These are phyloP conservation scores for Trypanosoma platydactyli DNA, from an alignment of 208 protist genomes.

Conservation along the genomic window DNA sequence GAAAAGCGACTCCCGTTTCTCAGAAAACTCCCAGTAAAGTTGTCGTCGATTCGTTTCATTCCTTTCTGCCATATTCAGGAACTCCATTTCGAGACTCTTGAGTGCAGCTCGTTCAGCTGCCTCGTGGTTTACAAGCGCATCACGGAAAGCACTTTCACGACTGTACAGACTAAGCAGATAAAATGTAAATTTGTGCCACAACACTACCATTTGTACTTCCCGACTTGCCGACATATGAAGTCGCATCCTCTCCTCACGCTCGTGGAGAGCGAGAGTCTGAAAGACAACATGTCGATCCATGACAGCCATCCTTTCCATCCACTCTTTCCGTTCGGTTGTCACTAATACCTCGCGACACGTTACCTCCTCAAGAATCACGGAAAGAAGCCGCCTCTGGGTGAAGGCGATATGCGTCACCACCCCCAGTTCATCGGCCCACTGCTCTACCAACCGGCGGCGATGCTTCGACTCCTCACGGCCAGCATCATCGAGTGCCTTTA, in stretches of 20 bases:
- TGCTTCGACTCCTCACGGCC: conserved; percentile 50
- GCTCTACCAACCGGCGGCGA: conserved; percentile 39
- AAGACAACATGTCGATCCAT: conserved; percentile 36
- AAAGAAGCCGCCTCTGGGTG: conserved; percentile 30
- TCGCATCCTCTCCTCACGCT: conserved; percentile 39
- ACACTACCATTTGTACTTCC: conserved; percentile 18
- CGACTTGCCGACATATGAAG: conserved; percentile 25
- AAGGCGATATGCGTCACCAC: conserved; percentile 24
- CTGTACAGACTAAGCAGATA: conserved; percentile 12
- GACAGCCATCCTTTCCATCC: conserved; percentile 7
- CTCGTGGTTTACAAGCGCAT: conserved; percentile 26
- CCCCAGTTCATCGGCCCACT: conserved; percentile 31
- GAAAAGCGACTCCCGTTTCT: conserved; percentile 14
- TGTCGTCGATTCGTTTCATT: conserved; percentile 12
- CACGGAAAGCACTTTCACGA: conserved; percentile 20
- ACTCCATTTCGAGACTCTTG: conserved; percentile 5
- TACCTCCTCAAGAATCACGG: conserved; percentile 24
- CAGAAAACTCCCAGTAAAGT: conserved; percentile 22
- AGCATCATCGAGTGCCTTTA: conserved; percentile 48
- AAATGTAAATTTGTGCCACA: conserved; percentile 10
- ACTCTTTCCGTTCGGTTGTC: conserved; percentile 30
- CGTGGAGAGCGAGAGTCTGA: conserved; percentile 37
- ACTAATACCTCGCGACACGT: conserved; percentile 28
- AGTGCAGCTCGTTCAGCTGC: conserved; percentile 31
- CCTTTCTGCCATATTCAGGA: conserved; percentile 19